Base-by-base conservation (phyloP, 495 filamentous ascomycete genomes). In the Aspergillus incahuasiensis region DNA sequence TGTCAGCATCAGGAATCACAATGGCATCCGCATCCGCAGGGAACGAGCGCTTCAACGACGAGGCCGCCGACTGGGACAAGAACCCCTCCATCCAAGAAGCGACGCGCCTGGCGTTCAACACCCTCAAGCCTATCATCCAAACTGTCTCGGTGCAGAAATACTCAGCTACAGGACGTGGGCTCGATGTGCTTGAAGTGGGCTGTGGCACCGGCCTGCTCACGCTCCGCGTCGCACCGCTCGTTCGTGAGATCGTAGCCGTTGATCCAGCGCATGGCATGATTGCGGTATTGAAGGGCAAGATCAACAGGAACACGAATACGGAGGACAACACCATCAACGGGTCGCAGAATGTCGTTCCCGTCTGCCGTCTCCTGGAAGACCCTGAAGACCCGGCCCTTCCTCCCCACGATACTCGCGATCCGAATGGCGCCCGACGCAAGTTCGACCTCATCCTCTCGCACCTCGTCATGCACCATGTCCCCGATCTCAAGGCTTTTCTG, bases 141-240 rank as follows among this genome's bases (percentile, higher is more conserved):
- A 32, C 19, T 0, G 24, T 49, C 18, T 52, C 48, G 0, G 25
- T 24, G 6, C 25, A 42, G 4, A 57, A 57, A 22, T 38, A 34
- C 6, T 21, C 38, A 16, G 6, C 18, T 18, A 6, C 30, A 19
- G 56, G 39, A 43, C 30, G 21, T 9, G 19, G 16, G 12, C 46
- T 64, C 18, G 62, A 81, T 50, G 72, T 82, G 15, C 73, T 83
- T 18, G 80, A 83, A 64, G 75, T 83, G 13, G 80, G 80, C 52
- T 82, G 80, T 60, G 80, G 80, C 19, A 83, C 80, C 11, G 80
- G 80, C 44, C 68, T 82, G 5, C 68, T 83, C 1, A 79, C 77
- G 1, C 69, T 79, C 15, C 64, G 58, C 3, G 65, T 82, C 22
- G 73, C 78, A 0, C 77, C 78, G 0, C 60, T 82, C 16, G 72